Evolutionary conservation across 2,329 filamentous ascomycete species (phyloP).

Genomic region (Fusarium hostae): DNA sequence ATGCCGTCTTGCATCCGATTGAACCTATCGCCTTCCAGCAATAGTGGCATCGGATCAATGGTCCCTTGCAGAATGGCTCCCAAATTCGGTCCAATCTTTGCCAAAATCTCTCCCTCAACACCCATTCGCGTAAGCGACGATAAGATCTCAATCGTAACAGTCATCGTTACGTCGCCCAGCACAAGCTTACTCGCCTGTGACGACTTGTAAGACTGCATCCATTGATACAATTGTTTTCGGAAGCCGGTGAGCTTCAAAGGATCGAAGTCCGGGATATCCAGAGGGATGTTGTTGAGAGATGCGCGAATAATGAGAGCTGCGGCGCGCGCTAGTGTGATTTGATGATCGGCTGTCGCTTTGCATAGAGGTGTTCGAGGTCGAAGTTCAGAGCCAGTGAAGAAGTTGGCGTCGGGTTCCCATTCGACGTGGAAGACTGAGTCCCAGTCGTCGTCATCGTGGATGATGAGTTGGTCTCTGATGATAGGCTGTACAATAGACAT

Average conservation of each 20-base stretch:
- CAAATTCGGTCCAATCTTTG: constrained; percentile 16
- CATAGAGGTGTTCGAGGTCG: not conserved
- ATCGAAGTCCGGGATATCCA: constrained; percentile 14
- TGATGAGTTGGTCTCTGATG: not conserved
- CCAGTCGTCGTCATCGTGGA: constrained; percentile 1
- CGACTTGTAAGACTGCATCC: constrained; percentile 4
- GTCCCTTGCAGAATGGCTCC: not conserved
- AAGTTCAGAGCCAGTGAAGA: not conserved
- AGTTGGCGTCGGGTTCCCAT: constrained; percentile 15
- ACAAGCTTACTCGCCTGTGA: not conserved
- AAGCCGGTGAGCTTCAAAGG: not conserved
- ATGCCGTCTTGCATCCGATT: not conserved
- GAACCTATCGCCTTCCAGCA: not conserved
- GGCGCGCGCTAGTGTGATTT: constrained; percentile 13
- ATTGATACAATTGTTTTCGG: not conserved
- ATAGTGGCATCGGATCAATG: not conserved
- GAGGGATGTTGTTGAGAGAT: constrained; percentile 13
- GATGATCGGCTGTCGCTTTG: constrained; percentile 8
- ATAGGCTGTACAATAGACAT: constrained; percentile 20
- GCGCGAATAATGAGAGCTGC: constrained; percentile 24
- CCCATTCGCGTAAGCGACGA: constrained; percentile 15
- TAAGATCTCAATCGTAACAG: constrained; percentile 18
- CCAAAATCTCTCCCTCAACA: constrained; percentile 13
- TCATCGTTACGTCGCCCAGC: constrained; percentile 13
- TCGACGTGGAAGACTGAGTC: constrained; percentile 9